Evolutionary conservation across 1,284 basidiomycete species (phyloP).

Genomic region (Pisolithus thermaeus): DNA sequence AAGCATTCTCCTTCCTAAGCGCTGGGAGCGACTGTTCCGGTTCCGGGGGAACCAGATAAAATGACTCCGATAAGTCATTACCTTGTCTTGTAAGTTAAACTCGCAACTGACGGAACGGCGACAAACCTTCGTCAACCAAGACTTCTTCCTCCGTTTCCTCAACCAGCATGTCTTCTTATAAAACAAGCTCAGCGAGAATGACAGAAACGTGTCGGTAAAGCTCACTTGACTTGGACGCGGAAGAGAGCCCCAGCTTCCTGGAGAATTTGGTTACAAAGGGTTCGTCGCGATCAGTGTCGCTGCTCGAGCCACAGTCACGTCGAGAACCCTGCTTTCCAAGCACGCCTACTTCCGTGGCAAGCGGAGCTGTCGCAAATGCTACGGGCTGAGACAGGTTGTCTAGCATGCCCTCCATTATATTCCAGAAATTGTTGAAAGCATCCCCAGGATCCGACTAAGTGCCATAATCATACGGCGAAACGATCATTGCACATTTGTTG

Average conservation of each 20-base stretch:
- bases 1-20: conserved; percentile 59
- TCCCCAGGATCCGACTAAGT: conserved; percentile 67
- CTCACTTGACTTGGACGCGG: conserved; percentile 18
- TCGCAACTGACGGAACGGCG: not conserved
- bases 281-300: conserved; percentile 63
- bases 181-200: conserved; percentile 10
- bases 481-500: conserved; percentile 7
- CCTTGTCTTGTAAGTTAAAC: conserved; percentile 25
- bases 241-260: conserved; percentile 28
- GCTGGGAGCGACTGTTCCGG: conserved; percentile 42
- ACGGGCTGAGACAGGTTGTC: conserved; percentile 79
- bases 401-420: conserved; percentile 74
- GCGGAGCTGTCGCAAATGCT: conserved; percentile 76
- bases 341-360: conserved; percentile 39
- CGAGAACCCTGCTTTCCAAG: conserved; percentile 23
- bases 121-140: conserved; percentile 36
- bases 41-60: conserved; percentile 63
- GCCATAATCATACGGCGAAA: conserved; percentile 6
- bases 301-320: conserved; percentile 48
- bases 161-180: conserved; percentile 15
- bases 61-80: conserved; percentile 71
- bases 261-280: conserved; percentile 46
- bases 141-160: conserved; percentile 33
- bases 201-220: not conserved
- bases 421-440: conserved; percentile 82